Percentiles rank a stretch among this genome's conserved stretches.
phyloP scores from a whole-genome alignment of 306 rosid genomes.

The Medicago lupulina region DNA sequence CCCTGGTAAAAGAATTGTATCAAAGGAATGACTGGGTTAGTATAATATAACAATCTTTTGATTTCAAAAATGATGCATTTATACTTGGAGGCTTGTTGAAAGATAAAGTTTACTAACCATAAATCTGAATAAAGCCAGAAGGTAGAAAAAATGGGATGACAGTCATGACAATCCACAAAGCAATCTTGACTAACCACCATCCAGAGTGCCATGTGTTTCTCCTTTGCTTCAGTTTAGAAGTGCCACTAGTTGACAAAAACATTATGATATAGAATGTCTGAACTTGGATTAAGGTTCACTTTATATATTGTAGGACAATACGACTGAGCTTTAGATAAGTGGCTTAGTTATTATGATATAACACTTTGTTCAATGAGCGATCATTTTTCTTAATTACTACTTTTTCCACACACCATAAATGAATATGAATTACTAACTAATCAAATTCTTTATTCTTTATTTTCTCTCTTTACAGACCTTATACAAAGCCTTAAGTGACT shows the following conservation, averaged over 20 bases:
- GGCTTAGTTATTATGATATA: slow-evolving; percentile 9
- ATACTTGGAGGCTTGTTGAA: slow-evolving; percentile 30
- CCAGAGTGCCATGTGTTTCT: slow-evolving; percentile 95
- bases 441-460: neutral
- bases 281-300: slow-evolving; percentile 62
- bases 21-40: slow-evolving; percentile 38
- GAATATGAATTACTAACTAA: slow-evolving; percentile 23
- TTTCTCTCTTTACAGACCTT: neutral
- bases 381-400: neutral
- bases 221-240: slow-evolving; percentile 65
- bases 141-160: slow-evolving; percentile 89
- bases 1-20: slow-evolving; percentile 59
- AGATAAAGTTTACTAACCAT: slow-evolving; percentile 66
- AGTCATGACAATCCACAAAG: slow-evolving; percentile 63
- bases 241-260: slow-evolving; percentile 83
- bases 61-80: slow-evolving; percentile 28
- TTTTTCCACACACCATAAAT: slow-evolving; percentile 10
- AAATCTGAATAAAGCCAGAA: slow-evolving; percentile 69
- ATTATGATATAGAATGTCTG: slow-evolving; percentile 78
- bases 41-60: slow-evolving; percentile 16
- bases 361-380: slow-evolving; percentile 15
- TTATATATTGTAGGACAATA: slow-evolving; percentile 27
- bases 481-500: slow-evolving; percentile 4
- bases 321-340: slow-evolving; percentile 23
- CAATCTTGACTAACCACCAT: slow-evolving; percentile 96